Percentiles rank a stretch among this genome's conserved stretches.
Evolutionary conservation across 2,329 filamentous ascomycete genomes (phyloP).

Genomic region (Emergomyces orientalis): DNA sequence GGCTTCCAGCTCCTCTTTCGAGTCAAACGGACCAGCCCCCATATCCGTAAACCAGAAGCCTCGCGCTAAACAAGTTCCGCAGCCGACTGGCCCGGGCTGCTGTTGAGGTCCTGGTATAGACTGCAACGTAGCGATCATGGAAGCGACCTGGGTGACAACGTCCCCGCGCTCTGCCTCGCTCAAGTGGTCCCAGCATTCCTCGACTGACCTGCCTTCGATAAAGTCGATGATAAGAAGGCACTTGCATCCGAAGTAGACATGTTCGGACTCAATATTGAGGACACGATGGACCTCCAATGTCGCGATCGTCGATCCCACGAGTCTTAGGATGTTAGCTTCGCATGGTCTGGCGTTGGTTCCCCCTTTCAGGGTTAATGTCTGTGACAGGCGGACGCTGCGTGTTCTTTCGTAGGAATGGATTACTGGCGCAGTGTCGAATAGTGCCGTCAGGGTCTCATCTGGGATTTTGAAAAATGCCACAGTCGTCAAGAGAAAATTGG

Average conservation of each 20-base stretch:
- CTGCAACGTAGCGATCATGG: slow-evolving; percentile 20
- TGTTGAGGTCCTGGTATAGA: slow-evolving; percentile 12
- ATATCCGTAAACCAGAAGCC: neutral
- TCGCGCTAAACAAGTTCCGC: slow-evolving; percentile 1
- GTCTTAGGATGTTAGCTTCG: too few relatives aligned
- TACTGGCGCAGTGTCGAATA: too few relatives aligned
- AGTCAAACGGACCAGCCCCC: slow-evolving; percentile 12
- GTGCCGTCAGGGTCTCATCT: neutral
- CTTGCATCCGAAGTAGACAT: slow-evolving; percentile 17
- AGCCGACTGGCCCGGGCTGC: slow-evolving; percentile 16
- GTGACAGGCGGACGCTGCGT: too few relatives aligned
- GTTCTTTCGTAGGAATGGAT: too few relatives aligned
- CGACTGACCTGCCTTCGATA: slow-evolving; percentile 19
- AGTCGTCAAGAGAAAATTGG: slow-evolving; percentile 5
- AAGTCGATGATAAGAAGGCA: slow-evolving; percentile 24
- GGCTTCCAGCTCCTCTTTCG: slow-evolving; percentile 10
- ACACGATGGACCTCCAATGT: slow-evolving; percentile 18
- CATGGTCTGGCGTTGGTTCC: too few relatives aligned
- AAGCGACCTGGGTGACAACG: slow-evolving; percentile 15
- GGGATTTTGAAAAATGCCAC: neutral
- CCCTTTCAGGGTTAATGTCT: too few relatives aligned
- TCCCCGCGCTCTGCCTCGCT: slow-evolving; percentile 12
- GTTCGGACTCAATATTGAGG: slow-evolving; percentile 17
- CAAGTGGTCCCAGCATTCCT: slow-evolving; percentile 18
- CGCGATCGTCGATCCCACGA: slow-evolving; percentile 11